Conservation (phyloP, 1,284 basidiomycete genomes). For the Rhodofomes roseus region DNA sequence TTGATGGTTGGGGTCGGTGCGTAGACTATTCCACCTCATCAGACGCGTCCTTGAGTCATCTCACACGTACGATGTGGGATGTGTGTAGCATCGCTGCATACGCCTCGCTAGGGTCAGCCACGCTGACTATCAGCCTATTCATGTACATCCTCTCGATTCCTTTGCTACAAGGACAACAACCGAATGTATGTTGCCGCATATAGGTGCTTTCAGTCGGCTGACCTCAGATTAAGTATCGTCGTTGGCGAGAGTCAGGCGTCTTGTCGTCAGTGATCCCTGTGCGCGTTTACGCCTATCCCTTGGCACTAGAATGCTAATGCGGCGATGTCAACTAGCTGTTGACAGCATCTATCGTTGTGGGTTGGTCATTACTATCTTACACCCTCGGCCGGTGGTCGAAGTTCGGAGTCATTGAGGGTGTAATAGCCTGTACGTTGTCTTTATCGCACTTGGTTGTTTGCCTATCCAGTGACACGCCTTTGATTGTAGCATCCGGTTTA, state of each 20-base stretch:
- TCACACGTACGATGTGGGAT: neutral
- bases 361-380: constrained; percentile 60
- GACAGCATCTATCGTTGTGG: constrained; percentile 63
- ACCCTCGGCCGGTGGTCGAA: constrained; percentile 61
- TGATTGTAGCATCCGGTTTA: constrained; percentile 50
- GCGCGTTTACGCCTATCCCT: constrained; percentile 12
- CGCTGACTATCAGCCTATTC: constrained; percentile 62
- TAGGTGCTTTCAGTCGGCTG: neutral
- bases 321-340: constrained; percentile 32
- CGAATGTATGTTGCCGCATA: constrained; percentile 49
- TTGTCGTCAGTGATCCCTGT: constrained; percentile 57
- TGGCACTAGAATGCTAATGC: neutral
- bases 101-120: constrained; percentile 46
- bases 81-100: constrained; percentile 44
- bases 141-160: constrained; percentile 66
- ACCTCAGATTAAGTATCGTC: constrained; percentile 22
- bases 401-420: constrained; percentile 59
- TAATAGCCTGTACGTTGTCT: constrained; percentile 51
- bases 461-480: neutral
- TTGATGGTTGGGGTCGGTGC: constrained; percentile 49
- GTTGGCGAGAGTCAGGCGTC: constrained; percentile 41
- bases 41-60: neutral
- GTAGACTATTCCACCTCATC: constrained; percentile 16
- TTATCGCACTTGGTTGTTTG: neutral
- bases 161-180: constrained; percentile 57